Evolutionary conservation across 75 land plant genomes (phyloP), one percentile per base, ranked within the genome.

Genomic region (Adiantum capillusveneris): DNA sequence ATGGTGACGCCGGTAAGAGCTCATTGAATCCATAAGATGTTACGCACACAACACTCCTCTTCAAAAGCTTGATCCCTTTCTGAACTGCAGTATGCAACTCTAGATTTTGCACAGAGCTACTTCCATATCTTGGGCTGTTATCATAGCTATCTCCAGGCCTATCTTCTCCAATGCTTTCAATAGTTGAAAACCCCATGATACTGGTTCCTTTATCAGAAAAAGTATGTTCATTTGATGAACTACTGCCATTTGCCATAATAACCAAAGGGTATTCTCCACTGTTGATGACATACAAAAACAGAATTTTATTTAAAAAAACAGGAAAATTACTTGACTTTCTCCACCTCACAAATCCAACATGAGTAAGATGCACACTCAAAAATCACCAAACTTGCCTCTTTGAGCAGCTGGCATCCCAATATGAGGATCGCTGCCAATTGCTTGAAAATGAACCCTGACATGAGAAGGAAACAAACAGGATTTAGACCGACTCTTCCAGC

Each of bases 41-140:
- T 39, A 93, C 60, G 68, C 98, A 93, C 49, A 82, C 86, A 53
- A 93, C 90, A 83, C 98, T 93, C 64, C 87, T 78, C 71, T 85
- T 86, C 18, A 93, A 71, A 44, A 93, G 78, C 25, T 77, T 76
- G 34, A 93, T 88, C 36, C 87, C 98, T 75, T 81, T 82, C 74
- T 81, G 84, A 49, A 88, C 70, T 25, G 89, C 98, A 63, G 71
- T 71, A 56, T 81, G 79, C 29, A 66, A 78, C 54, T 85, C 90
- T 18, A 70, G 29, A 50, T 81, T 73, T 51, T 81, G 84, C 27
- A 60, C 65, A 41, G 84, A 77, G 44, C 81, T 74, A 60, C 74
- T 62, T 44, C 77, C 80, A 64, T 69, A 76, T 56, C 76, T 75
- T 46, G 84, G 81, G 64, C 85, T 83, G 44, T 62, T 71, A 59